Evolutionary conservation across 2,329 filamentous ascomycete genomes (phyloP).

Genomic region (Ilyonectria destructans): DNA sequence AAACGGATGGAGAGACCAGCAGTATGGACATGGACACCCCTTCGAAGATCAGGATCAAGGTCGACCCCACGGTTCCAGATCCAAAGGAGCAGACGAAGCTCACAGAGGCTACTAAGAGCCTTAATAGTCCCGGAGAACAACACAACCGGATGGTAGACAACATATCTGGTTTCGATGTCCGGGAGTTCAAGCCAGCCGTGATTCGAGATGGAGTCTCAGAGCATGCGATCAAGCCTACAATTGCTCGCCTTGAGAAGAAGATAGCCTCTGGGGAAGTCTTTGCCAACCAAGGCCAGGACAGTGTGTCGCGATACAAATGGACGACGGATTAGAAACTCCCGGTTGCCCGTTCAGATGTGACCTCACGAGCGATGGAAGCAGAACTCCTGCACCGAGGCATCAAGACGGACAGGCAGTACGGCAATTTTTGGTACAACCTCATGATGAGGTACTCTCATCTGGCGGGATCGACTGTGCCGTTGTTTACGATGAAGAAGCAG

Average conservation of each 20-base stretch:
- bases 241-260: constrained; percentile 39
- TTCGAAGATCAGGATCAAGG: constrained; percentile 6
- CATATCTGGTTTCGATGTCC: constrained; percentile 23
- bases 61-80: not conserved
- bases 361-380: constrained; percentile 29
- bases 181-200: constrained; percentile 37
- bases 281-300: constrained; percentile 4
- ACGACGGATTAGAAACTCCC: constrained; percentile 35
- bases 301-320: constrained; percentile 34
- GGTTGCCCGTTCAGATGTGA: constrained; percentile 20
- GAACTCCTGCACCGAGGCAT: constrained; percentile 39
- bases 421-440: constrained; percentile 48
- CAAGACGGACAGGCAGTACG: constrained; percentile 35
- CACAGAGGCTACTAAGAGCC: not conserved
- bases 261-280: constrained; percentile 37
- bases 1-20: constrained; percentile 4
- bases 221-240: constrained; percentile 45
- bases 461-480: constrained; percentile 39
- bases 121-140: constrained; percentile 3
- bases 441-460: constrained; percentile 41
- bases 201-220: constrained; percentile 46
- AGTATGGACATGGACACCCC: constrained; percentile 5
- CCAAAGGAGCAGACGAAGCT: not conserved
- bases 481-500: constrained; percentile 47
- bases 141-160: constrained; percentile 8